These are phyloP conservation scores for Glaciozyma antarctica DNA, from an alignment of 768 basidiomycete genomes.

Conservation along the genomic window DNA sequence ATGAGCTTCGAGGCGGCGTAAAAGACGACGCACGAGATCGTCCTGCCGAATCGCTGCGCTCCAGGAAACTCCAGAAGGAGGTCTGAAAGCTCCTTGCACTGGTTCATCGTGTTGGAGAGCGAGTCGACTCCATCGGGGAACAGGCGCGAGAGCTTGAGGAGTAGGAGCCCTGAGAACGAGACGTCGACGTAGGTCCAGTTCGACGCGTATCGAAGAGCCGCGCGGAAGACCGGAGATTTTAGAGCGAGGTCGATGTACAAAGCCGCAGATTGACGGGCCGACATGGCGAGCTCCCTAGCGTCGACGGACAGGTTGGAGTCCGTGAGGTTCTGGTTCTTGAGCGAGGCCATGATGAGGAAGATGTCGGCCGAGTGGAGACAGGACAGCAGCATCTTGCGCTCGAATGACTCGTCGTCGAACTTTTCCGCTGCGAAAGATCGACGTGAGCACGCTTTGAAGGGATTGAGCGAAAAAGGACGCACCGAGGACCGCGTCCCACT, in stretches of 20 bases:
- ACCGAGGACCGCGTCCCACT: slow-evolving; percentile 4
- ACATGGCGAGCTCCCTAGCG: neutral
- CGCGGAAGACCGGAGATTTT: slow-evolving; percentile 41
- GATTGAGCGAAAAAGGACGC: neutral
- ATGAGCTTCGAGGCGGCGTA: neutral
- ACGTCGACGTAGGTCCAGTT: slow-evolving; percentile 87
- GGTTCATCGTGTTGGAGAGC: slow-evolving; percentile 38
- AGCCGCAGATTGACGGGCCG: neutral
- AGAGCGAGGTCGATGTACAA: neutral
- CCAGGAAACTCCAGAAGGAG: neutral
- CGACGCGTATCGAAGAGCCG: slow-evolving; percentile 82
- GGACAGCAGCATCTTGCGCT: slow-evolving; percentile 7
- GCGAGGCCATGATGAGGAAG: neutral
- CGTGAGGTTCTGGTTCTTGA: neutral
- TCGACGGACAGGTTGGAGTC: neutral
- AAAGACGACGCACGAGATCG: neutral
- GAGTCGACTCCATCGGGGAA: slow-evolving; percentile 50
- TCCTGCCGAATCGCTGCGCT: slow-evolving; percentile 3
- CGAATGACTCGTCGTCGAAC: neutral
- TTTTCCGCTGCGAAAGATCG: neutral
- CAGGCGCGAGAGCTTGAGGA: slow-evolving; percentile 87
- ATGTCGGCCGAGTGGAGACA: neutral
- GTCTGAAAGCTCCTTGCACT: neutral
- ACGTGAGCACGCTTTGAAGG: no score
- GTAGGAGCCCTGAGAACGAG: slow-evolving; percentile 76